Percentiles rank a stretch among this genome's conserved stretches.
phyloP scores from a whole-genome alignment of 768 basidiomycete genomes.

The Russula abietina region DNA sequence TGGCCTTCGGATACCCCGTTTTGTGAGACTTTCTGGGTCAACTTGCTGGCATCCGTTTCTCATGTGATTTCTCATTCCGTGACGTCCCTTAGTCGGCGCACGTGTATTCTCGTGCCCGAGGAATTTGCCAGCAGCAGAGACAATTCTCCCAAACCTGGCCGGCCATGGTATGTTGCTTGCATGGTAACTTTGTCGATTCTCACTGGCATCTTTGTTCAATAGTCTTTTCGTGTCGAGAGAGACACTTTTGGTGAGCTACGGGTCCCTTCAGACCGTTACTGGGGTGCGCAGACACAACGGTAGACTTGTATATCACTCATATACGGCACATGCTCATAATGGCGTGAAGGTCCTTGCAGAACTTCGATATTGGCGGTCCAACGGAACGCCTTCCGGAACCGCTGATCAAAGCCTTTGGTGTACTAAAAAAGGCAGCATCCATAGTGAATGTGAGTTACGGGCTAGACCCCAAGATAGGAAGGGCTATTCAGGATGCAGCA shows the following conservation, averaged over 20 bases:
- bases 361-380: slow-evolving; percentile 97
- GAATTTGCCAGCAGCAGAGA: slow-evolving; percentile 19
- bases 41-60: slow-evolving; percentile 13
- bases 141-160: slow-evolving; percentile 32
- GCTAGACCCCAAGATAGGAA: slow-evolving; percentile 77
- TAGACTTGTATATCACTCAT: slow-evolving; percentile 29
- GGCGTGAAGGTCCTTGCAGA: slow-evolving; percentile 74
- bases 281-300: slow-evolving; percentile 99
- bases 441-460: slow-evolving; percentile 88
- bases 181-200: background rate
- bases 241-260: slow-evolving; percentile 96
- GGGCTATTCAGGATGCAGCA: slow-evolving; percentile 87
- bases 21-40: slow-evolving; percentile 19
- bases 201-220: background rate
- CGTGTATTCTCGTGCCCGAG: slow-evolving; percentile 4
- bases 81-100: slow-evolving; percentile 3
- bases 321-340: slow-evolving; percentile 1
- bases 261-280: slow-evolving; percentile 85
- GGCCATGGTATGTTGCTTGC: slow-evolving; percentile 33
- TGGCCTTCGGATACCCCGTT: slow-evolving; percentile 26
- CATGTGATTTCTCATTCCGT: slow-evolving; percentile 32
- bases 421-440: slow-evolving; percentile 95
- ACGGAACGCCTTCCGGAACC: slow-evolving; percentile 89
- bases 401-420: slow-evolving; percentile 96
- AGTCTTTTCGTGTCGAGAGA: slow-evolving; percentile 67